Conservation (phyloP, 495 filamentous ascomycete genomes). For the Sporormia fimetaria region DNA sequence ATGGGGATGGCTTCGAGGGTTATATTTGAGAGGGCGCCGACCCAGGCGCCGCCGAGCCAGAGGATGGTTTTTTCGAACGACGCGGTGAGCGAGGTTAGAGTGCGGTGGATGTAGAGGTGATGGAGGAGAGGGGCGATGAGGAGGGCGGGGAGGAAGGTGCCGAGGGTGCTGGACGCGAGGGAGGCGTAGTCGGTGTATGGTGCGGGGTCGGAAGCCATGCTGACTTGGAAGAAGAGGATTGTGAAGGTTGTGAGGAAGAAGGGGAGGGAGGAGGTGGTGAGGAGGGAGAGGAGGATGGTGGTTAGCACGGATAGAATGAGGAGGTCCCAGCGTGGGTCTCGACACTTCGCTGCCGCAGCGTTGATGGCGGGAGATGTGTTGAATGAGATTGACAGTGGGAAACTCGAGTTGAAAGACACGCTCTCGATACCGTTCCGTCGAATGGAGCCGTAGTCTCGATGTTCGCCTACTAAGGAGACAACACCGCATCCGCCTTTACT, state of each 20-base stretch:
- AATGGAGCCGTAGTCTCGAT: constrained; percentile 22
- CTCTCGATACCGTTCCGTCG: constrained; percentile 27
- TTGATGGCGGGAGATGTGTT: constrained; percentile 15
- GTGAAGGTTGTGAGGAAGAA: constrained; percentile 33
- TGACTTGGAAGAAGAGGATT: constrained; percentile 31
- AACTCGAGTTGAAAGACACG: constrained; percentile 30
- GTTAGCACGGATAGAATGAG: constrained; percentile 30
- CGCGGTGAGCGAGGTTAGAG: constrained; percentile 30
- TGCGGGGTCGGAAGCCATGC: constrained; percentile 34
- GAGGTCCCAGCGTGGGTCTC: constrained; percentile 33
- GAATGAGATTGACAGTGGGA: constrained; percentile 35
- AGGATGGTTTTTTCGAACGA: constrained; percentile 35
- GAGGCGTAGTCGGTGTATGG: constrained; percentile 30
- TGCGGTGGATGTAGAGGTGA: constrained; percentile 34
- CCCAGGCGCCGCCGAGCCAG: constrained; percentile 33
- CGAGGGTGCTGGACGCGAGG: constrained; percentile 28
- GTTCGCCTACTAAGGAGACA: constrained; percentile 29
- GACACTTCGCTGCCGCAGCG: constrained; percentile 21
- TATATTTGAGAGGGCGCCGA: constrained; percentile 34
- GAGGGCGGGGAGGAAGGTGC: constrained; percentile 33
- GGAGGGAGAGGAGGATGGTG: constrained; percentile 30
- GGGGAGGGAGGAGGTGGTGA: constrained; percentile 29
- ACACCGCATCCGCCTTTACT: constrained; percentile 32
- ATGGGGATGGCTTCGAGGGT: constrained; percentile 36
- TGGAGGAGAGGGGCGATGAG: constrained; percentile 31